Percentiles rank a stretch among this genome's conserved stretches.
phyloP scores from a whole-genome alignment of 148 eudicot genomes.

The Dysphania ambrosioides region DNA sequence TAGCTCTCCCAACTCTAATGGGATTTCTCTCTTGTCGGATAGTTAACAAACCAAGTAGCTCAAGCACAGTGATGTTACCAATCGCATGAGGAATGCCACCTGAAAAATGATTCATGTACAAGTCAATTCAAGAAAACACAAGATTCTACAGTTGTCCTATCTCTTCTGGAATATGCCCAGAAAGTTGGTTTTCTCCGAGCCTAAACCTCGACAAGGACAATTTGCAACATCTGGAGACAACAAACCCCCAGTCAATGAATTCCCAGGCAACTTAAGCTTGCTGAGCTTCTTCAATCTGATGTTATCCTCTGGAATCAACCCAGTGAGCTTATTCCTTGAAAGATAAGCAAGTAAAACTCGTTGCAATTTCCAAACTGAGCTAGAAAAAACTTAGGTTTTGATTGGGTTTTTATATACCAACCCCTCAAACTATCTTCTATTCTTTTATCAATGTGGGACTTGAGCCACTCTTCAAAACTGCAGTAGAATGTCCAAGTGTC shows the following conservation, averaged over 20 bases:
- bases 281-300: slow-evolving; percentile 68
- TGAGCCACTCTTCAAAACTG: too few species aligned
- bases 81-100: slow-evolving; percentile 71
- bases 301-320: slow-evolving; percentile 77
- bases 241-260: slow-evolving; percentile 62
- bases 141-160: slow-evolving; percentile 75
- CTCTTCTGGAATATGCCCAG: slow-evolving; percentile 78
- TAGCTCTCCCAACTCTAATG: slow-evolving; percentile 54
- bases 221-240: slow-evolving; percentile 58
- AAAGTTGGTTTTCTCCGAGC: slow-evolving; percentile 82
- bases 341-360: slow-evolving; percentile 66
- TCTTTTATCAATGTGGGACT: too few species aligned
- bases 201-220: slow-evolving; percentile 79
- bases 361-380: slow-evolving; percentile 68
- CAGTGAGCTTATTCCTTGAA: slow-evolving; percentile 76
- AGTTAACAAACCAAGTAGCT: slow-evolving; percentile 80
- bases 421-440: too few species aligned
- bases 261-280: slow-evolving; percentile 68
- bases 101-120: slow-evolving; percentile 77
- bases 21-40: slow-evolving; percentile 62
- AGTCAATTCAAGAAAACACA: slow-evolving; percentile 87
- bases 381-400: too few species aligned
- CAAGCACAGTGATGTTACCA: slow-evolving; percentile 67
- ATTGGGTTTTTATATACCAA: too few species aligned
- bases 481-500: too few species aligned